Evolutionary conservation across 768 basidiomycete genomes (phyloP), one percentile per base, ranked within the genome.

Genomic region (Astraeus odoratus): DNA sequence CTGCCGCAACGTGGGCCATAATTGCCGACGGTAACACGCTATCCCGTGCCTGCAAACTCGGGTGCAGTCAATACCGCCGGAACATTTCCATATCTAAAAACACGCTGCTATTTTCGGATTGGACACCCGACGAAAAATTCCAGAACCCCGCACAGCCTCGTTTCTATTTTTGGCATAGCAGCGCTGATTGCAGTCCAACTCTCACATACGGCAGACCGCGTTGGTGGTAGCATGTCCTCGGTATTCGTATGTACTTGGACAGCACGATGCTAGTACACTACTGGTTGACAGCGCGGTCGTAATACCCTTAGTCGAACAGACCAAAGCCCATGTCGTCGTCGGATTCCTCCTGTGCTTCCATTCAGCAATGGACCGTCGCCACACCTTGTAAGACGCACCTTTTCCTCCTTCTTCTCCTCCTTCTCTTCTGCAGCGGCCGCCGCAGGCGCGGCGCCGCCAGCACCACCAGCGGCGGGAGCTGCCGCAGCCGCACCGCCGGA

Each of bases 261-360:
- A 39, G 13, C 6, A 23, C n/a, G 9, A 23, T 39, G 12, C 37
- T 9, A 15, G 12, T 37, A 22, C 23, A 38, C 1, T 25, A 25
- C 37, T 23, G 29, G 16, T 25, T 19, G 39, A 13, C n/a, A n/a
- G n/a, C n/a, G n/a, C n/a, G n/a, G n/a, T n/a, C 13, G 24, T 50
- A 55, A 50, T 33, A 36, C 30, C 52, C 48, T 75, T 83, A 96
- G 76, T 96, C 93, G 77, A 96, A 96, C 53, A 96, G 79, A 74
- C 93, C 93, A 70, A 97, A 97, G 75, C 93, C 92, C 92, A 96
- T 96, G 72, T 96, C 94, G 58, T 96, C 94, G 76, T 95, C 92
- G 44, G 87, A 90, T 66, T 94, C 90, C 71, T 90, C 86, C 85
- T 91, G 63, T 44, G 51, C 29, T 23, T 16, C 22, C 26, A 34